These are phyloP conservation scores for Aegilops speltoides DNA, from an alignment of 176 grass and related monocot genomes.

Conservation along the genomic window DNA sequence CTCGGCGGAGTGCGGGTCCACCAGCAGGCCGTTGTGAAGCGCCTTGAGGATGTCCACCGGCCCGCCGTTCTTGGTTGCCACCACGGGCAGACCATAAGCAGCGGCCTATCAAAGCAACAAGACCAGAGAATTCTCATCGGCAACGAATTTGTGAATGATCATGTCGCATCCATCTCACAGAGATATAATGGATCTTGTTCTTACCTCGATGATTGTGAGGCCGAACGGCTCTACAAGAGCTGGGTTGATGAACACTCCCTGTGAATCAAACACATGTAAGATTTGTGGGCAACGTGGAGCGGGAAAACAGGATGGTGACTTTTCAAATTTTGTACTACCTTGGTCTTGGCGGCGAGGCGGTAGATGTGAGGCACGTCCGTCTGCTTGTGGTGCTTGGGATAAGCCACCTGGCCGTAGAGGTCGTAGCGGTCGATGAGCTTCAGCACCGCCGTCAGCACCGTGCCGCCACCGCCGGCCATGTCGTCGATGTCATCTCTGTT, in stretches of 20 bases:
- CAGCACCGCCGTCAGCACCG: conserved; percentile 71
- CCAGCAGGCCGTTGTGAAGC: conserved; percentile 74
- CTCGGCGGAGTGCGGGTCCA: conserved; percentile 74
- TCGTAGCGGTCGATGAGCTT: conserved; percentile 89
- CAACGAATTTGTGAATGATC: not conserved
- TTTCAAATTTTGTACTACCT: conserved; percentile 55
- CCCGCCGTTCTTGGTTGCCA: conserved; percentile 87
- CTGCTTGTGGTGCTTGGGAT: conserved; percentile 97
- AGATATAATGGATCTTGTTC: not conserved
- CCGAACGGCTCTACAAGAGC: conserved; percentile 94
- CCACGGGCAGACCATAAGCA: conserved; percentile 86
- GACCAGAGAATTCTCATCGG: not conserved
- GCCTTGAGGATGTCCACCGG: conserved; percentile 94
- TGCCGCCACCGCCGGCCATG: conserved; percentile 60
- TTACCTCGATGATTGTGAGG: conserved; percentile 87
- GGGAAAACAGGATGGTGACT: not conserved
- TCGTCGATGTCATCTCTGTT: conserved; percentile 97
- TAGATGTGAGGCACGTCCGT: conserved; percentile 87
- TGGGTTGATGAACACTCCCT: conserved; percentile 97
- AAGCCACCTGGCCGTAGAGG: conserved; percentile 90
- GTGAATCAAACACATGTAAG: not conserved
- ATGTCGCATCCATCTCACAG: not conserved
- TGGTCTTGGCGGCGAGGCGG: conserved; percentile 84
- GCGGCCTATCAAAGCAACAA: conserved; percentile 41
- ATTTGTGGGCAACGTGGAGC: no score